A percentile compares a stretch with the other conserved stretches of the same genome.
phyloP scores from a whole-genome alignment of 1,284 basidiomycete genomes.

The Singerocomus inundabilis region DNA sequence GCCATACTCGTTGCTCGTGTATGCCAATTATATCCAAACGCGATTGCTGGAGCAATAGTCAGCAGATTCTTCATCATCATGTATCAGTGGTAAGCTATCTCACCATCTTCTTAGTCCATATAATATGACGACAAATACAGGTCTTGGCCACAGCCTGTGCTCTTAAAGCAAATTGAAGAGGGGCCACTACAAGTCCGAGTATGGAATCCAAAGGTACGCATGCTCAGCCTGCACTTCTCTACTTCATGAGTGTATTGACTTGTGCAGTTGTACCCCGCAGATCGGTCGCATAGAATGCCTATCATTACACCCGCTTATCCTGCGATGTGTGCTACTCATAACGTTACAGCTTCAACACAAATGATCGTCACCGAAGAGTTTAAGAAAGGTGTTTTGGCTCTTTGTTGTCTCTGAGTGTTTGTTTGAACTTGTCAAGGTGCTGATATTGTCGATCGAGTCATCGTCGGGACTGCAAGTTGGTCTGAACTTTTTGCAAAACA shows the following conservation, averaged over 20 bases:
- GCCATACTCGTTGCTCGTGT: slow-evolving; percentile 97
- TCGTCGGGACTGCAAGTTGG: slow-evolving; percentile 85
- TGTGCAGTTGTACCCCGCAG: slow-evolving; percentile 83
- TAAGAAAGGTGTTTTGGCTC: slow-evolving; percentile 65
- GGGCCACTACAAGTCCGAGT: slow-evolving; percentile 91
- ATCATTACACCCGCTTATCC: slow-evolving; percentile 99
- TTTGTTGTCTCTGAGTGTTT: not conserved
- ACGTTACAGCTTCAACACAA: slow-evolving; percentile 94
- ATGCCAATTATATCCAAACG: slow-evolving; percentile 97
- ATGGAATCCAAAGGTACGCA: slow-evolving; percentile 95
- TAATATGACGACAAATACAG: slow-evolving; percentile 41
- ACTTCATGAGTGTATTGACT: not conserved
- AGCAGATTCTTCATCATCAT: slow-evolving; percentile 97
- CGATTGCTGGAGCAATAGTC: slow-evolving; percentile 92
- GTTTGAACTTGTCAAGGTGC: slow-evolving; percentile 53
- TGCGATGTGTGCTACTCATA: slow-evolving; percentile 99
- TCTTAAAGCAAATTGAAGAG: slow-evolving; percentile 95
- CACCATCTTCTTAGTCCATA: not conserved
- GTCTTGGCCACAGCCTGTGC: slow-evolving; percentile 97
- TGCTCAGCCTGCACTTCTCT: not conserved
- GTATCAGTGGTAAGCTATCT: slow-evolving; percentile 80
- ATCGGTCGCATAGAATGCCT: slow-evolving; percentile 97
- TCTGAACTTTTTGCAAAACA: slow-evolving; percentile 90
- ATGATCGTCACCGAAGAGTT: slow-evolving; percentile 97
- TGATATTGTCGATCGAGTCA: slow-evolving; percentile 91